These are phyloP conservation scores for Penicillium sp. DNA, from an alignment of 2,329 filamentous ascomycete species.

Conservation along the genomic window DNA sequence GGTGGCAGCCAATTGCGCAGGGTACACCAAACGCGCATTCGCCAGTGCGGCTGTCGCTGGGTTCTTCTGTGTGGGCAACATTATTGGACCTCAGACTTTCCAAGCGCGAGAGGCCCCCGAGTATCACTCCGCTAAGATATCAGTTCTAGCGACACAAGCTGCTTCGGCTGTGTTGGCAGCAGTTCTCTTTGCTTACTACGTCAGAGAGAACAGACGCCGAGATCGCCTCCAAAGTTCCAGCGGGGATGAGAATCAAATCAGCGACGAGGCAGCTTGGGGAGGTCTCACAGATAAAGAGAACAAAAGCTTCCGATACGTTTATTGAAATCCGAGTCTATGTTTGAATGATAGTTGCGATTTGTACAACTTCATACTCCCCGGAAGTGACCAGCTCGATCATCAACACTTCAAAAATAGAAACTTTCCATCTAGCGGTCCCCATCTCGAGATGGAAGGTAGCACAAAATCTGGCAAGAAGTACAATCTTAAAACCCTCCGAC, in stretches of 20 bases:
- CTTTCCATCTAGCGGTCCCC: neutral
- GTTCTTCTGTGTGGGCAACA: constrained; percentile 14
- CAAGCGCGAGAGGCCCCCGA: constrained; percentile 11
- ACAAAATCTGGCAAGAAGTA: neutral
- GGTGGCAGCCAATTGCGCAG: neutral
- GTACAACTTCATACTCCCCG: neutral
- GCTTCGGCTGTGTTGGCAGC: neutral
- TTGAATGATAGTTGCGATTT: neutral
- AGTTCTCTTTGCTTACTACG: neutral
- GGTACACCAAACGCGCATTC: constrained; percentile 15
- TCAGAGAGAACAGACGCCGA: neutral
- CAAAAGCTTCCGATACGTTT: neutral
- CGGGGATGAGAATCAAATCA: neutral
- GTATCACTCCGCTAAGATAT: neutral
- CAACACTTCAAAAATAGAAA: neutral
- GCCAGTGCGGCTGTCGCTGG: constrained; percentile 14
- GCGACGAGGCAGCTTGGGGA: neutral
- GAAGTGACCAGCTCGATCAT: neutral
- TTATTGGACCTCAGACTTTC: constrained; percentile 18
- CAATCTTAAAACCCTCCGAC: constrained; percentile 54
- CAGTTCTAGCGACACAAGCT: neutral
- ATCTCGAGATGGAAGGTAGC: neutral
- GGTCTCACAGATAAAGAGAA: neutral
- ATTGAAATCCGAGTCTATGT: neutral
- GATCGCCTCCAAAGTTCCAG: neutral